phyloP scores from a whole-genome alignment of 208 protist species.

The Crithidia acanthocephali region DNA sequence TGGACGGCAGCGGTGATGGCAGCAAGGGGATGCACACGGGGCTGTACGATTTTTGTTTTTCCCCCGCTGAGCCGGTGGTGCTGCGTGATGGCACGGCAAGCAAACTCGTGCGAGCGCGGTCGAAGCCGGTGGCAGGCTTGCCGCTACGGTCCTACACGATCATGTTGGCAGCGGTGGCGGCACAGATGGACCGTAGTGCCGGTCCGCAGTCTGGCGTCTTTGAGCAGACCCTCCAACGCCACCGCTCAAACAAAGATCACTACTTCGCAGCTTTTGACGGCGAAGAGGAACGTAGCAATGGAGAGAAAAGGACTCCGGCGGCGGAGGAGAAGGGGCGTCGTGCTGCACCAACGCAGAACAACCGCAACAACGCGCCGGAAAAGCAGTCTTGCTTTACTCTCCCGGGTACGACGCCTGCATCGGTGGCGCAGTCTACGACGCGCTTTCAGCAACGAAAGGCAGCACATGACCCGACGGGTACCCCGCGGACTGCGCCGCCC shows the following conservation, averaged over 20 bases:
- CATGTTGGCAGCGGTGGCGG: slow-evolving; percentile 10
- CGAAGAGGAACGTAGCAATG: neutral
- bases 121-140: neutral
- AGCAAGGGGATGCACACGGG: too few relatives aligned
- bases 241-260: neutral
- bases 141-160: slow-evolving; percentile 16
- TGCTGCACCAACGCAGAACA: too few relatives aligned
- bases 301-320: too few relatives aligned
- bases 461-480: too few relatives aligned
- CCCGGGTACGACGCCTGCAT: too few relatives aligned
- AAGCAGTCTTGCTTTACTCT: too few relatives aligned
- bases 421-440: too few relatives aligned
- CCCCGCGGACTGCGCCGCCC: too few relatives aligned
- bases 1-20: neutral
- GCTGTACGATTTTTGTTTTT: too few relatives aligned
- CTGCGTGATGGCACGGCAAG: too few relatives aligned
- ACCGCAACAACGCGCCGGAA: too few relatives aligned
- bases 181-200: slow-evolving; percentile 2
- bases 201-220: slow-evolving; percentile 13
- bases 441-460: slow-evolving; percentile 4
- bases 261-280: neutral
- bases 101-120: neutral
- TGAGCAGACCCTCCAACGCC: neutral
- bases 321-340: neutral
- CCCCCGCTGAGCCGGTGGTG: too few relatives aligned